These are phyloP conservation scores for Aspergillus hancockii DNA, from an alignment of 495 filamentous ascomycete genomes.

Conservation along the genomic window DNA sequence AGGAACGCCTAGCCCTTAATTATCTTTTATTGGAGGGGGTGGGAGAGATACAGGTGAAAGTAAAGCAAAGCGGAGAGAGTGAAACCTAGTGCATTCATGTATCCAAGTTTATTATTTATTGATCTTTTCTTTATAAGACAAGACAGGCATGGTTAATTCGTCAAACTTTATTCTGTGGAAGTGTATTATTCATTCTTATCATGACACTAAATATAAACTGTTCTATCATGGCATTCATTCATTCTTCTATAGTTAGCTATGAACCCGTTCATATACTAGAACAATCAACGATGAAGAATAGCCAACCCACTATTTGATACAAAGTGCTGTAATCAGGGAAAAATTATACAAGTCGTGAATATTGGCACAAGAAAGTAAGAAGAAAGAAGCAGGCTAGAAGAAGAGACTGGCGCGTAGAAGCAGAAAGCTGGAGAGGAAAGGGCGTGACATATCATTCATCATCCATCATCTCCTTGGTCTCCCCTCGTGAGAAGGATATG, in stretches of 20 bases:
- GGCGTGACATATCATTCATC: constrained; percentile 6
- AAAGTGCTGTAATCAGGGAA: background rate
- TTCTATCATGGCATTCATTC: background rate
- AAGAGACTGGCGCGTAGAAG: constrained; percentile 14
- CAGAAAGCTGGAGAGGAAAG: constrained; percentile 9
- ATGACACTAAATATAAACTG: constrained; percentile 2
- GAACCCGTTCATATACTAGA: too few species aligned
- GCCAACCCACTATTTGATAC: background rate
- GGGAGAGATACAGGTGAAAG: background rate
- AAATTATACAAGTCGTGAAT: constrained; percentile 1
- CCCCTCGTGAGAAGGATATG: background rate
- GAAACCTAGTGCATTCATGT: background rate
- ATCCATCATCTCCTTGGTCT: constrained; percentile 4
- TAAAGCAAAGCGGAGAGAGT: background rate
- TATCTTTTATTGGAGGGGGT: background rate
- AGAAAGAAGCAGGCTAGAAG: constrained; percentile 15
- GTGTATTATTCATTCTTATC: constrained; percentile 12
- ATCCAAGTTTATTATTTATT: constrained; percentile 7
- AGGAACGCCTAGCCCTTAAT: constrained; percentile 49
- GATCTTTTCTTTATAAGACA: constrained; percentile 8
- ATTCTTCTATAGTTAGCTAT: background rate
- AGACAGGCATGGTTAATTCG: constrained; percentile 14
- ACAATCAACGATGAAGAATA: too few species aligned
- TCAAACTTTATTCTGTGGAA: constrained; percentile 2
- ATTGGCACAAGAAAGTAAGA: constrained; percentile 8